Percentiles rank a stretch among this genome's conserved stretches.
Conservation (phyloP, 805 yeast genomes). For the Brettanomyces sp. region DNA sequence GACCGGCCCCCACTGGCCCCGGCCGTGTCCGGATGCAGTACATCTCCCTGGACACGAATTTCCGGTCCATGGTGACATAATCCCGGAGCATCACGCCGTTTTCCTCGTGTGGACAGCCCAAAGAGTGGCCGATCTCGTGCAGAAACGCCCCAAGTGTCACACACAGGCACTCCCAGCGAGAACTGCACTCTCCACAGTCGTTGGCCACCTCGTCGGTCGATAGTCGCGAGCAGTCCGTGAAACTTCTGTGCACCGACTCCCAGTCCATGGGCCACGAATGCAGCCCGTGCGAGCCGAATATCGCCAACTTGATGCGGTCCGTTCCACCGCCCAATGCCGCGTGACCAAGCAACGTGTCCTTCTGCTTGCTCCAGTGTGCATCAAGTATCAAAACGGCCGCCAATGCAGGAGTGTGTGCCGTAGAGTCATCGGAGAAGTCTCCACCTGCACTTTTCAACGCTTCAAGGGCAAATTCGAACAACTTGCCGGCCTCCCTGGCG, state of each 20-base stretch:
- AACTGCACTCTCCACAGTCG: constrained; percentile 75
- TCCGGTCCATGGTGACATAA: constrained; percentile 70
- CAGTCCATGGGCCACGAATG: constrained; percentile 88
- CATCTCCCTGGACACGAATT: constrained; percentile 67
- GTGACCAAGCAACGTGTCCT: constrained; percentile 63
- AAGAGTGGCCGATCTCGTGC: constrained; percentile 89
- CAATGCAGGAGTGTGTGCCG: constrained; percentile 42
- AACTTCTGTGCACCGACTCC: constrained; percentile 58
- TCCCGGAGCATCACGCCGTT: constrained; percentile 87
- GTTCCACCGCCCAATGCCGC: constrained; percentile 93
- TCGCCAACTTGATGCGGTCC: constrained; percentile 63
- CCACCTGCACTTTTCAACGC: constrained; percentile 50
- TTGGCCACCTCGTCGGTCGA: constrained; percentile 74
- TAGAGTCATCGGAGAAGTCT: constrained; percentile 32
- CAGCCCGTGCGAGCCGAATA: constrained; percentile 88
- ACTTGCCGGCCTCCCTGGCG: constrained; percentile 65
- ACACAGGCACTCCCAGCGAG: constrained; percentile 84
- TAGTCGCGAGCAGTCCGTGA: constrained; percentile 62
- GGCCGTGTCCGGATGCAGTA: constrained; percentile 43
- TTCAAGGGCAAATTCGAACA: constrained; percentile 75
- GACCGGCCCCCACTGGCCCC: constrained; percentile 40
- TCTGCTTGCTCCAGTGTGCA: constrained; percentile 65
- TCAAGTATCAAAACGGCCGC: constrained; percentile 85
- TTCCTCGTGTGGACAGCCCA: constrained; percentile 90
- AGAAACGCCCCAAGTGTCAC: constrained; percentile 87